Evolutionary conservation across 257 asterid species (phyloP).

Genomic region (Ilex aquifolium): DNA sequence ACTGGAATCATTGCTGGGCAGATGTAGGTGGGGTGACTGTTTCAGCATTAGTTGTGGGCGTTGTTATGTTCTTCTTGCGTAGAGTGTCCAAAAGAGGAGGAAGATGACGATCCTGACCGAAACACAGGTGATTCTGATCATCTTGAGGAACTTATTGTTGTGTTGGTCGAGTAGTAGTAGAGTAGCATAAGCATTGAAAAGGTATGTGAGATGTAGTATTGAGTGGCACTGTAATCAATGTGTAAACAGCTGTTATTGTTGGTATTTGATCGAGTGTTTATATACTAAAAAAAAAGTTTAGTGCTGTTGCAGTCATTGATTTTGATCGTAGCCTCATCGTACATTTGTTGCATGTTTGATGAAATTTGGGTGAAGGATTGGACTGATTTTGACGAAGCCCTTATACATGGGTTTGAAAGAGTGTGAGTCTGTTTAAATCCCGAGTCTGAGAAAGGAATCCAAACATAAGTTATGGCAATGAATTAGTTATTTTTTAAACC

Average conservation of each 20-base stretch:
- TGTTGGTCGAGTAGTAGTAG: conserved; percentile 52
- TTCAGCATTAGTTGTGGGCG: conserved; percentile 23
- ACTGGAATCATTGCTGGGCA: conserved; percentile 24
- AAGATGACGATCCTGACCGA: conserved; percentile 44
- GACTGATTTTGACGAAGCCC: no score
- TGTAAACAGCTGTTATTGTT: conserved; percentile 17
- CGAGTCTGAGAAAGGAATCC: no score
- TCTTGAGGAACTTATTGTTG: conserved; percentile 76
- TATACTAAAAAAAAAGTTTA: background rate
- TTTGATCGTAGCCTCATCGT: no score
- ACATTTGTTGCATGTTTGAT: no score
- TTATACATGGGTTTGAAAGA: no score
- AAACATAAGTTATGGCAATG: no score
- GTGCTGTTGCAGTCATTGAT: no score
- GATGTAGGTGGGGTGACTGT: conserved; percentile 37
- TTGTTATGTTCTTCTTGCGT: conserved; percentile 19
- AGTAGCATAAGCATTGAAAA: conserved; percentile 1
- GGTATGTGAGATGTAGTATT: conserved; percentile 11
- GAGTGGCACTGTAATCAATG: conserved; percentile 11
- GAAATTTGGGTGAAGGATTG: no score
- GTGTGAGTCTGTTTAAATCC: no score
- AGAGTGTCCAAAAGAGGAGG: conserved; percentile 26
- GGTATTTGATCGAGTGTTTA: background rate
- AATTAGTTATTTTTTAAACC: no score
- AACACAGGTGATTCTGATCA: conserved; percentile 38